phyloP scores from a whole-genome alignment of 257 asterid genomes.

The Leonotis leonurus region DNA sequence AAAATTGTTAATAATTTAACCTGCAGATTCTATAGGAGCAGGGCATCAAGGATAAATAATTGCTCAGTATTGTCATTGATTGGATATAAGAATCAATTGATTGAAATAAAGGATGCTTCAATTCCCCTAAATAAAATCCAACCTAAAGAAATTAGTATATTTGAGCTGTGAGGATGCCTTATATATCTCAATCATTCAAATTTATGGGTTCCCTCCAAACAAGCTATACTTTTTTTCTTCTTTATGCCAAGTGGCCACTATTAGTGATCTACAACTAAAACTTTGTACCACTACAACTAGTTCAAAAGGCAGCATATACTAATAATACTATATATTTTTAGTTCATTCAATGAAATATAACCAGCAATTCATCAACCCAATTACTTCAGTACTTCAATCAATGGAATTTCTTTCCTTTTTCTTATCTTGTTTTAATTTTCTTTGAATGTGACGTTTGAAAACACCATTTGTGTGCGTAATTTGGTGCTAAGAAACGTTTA shows the following conservation, averaged over 20 bases:
- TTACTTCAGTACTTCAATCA: background rate
- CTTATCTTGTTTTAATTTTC: background rate
- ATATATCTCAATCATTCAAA: constrained; percentile 22
- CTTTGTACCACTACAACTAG: background rate
- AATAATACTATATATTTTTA: background rate
- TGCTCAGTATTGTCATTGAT: background rate
- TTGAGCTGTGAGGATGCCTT: constrained; percentile 2
- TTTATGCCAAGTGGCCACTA: constrained; percentile 16
- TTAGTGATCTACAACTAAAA: constrained; percentile 4
- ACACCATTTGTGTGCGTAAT: background rate
- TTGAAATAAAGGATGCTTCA: constrained; percentile 13
- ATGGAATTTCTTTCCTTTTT: background rate
- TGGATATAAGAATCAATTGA: constrained; percentile 9
- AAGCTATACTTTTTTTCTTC: constrained; percentile 7
- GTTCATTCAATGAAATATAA: background rate
- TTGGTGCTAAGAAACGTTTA: background rate
- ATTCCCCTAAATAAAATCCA: background rate
- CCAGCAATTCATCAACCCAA: too few species aligned
- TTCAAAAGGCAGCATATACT: background rate
- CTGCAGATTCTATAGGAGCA: background rate
- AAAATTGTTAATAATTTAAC: background rate
- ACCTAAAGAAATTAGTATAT: background rate
- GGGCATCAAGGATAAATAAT: background rate
- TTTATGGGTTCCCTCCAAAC: constrained; percentile 22
- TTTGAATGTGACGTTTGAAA: background rate